phyloP scores from a whole-genome alignment of 2,329 filamentous ascomycete genomes.

The Lecanicillium sp. region DNA sequence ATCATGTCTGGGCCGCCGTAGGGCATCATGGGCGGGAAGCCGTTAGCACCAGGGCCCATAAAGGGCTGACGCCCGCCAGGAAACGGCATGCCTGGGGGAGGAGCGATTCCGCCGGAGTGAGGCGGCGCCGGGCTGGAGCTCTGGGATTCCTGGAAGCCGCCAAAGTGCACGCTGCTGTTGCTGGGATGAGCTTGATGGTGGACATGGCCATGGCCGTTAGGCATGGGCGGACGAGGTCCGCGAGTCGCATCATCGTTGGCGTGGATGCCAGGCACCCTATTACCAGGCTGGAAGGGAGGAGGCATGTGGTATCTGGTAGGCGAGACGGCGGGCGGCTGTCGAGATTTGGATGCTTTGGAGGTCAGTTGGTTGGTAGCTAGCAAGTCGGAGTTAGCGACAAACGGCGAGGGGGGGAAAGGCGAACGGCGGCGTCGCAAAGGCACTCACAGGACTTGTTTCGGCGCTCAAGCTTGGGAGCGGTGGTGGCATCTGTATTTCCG shows the following conservation, averaged over 20 bases:
- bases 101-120: slow-evolving; percentile 40
- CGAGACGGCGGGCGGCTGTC: slow-evolving; percentile 27
- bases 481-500: background rate
- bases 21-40: slow-evolving; percentile 33
- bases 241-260: slow-evolving; percentile 29
- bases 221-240: slow-evolving; percentile 26
- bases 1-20: slow-evolving; percentile 30
- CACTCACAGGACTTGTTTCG: slow-evolving; percentile 16
- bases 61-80: slow-evolving; percentile 29
- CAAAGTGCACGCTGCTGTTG: slow-evolving; percentile 52
- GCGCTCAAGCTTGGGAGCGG: slow-evolving; percentile 9
- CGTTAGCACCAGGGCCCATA: slow-evolving; percentile 28
- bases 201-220: slow-evolving; percentile 31
- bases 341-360: slow-evolving; percentile 18
- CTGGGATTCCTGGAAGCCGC: slow-evolving; percentile 48
- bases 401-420: background rate
- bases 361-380: slow-evolving; percentile 16
- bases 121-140: slow-evolving; percentile 52
- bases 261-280: slow-evolving; percentile 24
- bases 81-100: slow-evolving; percentile 40
- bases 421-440: background rate
- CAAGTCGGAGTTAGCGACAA: slow-evolving; percentile 11
- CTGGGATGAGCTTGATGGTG: slow-evolving; percentile 47
- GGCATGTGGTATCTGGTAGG: slow-evolving; percentile 38
- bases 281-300: slow-evolving; percentile 35